Percentiles rank a stretch among this genome's conserved stretches.
phyloP scores from a whole-genome alignment of 1,284 basidiomycete species.

The Marasmius oreades region DNA sequence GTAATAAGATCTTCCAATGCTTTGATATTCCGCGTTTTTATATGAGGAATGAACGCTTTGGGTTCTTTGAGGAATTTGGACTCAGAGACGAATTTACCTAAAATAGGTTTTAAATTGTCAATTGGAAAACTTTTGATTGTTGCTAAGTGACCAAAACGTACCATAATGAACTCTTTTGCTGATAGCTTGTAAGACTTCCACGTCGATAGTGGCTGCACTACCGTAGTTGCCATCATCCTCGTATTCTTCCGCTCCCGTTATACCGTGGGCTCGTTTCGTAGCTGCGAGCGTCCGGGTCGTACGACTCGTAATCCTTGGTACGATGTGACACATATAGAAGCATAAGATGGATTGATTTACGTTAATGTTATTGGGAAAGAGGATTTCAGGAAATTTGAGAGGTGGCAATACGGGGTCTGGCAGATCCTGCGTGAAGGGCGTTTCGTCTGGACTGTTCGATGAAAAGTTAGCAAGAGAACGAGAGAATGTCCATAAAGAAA shows the following conservation, averaged over 20 bases:
- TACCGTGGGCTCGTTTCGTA: slow-evolving; percentile 62
- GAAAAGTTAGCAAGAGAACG: slow-evolving; percentile 11
- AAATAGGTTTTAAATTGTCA: slow-evolving; percentile 1
- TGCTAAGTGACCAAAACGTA: slow-evolving; percentile 32
- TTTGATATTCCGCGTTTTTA: slow-evolving; percentile 70
- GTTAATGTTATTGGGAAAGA: slow-evolving; percentile 84
- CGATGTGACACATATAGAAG: slow-evolving; percentile 84
- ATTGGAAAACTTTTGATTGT: background rate
- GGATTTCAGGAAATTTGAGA: slow-evolving; percentile 72
- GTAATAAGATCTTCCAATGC: slow-evolving; percentile 88
- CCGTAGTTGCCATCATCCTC: slow-evolving; percentile 98
- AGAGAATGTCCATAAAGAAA: slow-evolving; percentile 3
- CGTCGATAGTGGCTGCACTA: slow-evolving; percentile 89
- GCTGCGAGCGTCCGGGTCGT: slow-evolving; percentile 62
- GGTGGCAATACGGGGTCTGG: slow-evolving; percentile 82
- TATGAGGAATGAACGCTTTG: slow-evolving; percentile 88
- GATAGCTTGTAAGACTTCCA: slow-evolving; percentile 92
- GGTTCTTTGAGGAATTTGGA: slow-evolving; percentile 90
- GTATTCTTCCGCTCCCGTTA: slow-evolving; percentile 60
- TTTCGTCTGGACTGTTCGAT: slow-evolving; percentile 86
- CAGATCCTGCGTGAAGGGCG: slow-evolving; percentile 88
- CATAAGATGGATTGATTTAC: slow-evolving; percentile 83
- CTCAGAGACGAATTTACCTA: slow-evolving; percentile 98
- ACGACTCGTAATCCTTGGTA: slow-evolving; percentile 77
- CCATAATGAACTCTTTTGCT: slow-evolving; percentile 97